A percentile compares a stretch with the other conserved stretches of the same genome.
Conservation (phyloP, 768 basidiomycete genomes). For the Cubamyces lactineus region DNA sequence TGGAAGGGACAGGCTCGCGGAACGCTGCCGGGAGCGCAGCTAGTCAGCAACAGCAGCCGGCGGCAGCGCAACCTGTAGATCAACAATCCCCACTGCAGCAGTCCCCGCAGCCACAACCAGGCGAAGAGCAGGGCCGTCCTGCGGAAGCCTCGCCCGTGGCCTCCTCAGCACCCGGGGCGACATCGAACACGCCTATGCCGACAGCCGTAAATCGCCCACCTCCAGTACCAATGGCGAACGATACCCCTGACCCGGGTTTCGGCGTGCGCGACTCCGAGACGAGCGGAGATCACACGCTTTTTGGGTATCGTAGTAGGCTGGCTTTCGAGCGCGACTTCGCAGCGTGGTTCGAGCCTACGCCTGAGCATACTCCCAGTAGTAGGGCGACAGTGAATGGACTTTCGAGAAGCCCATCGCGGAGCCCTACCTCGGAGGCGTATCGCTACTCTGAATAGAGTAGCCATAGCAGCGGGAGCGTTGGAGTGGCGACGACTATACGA, state of each 20-base stretch:
- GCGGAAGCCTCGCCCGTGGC: slow-evolving; percentile 28
- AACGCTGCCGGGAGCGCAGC: too few species aligned
- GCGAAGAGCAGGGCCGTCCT: slow-evolving; percentile 12
- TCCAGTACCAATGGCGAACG: slow-evolving; percentile 25
- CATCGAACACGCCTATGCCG: slow-evolving; percentile 39
- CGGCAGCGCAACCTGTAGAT: slow-evolving; percentile 4
- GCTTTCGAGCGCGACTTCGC: slow-evolving; percentile 78
- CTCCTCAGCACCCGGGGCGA: slow-evolving; percentile 37
- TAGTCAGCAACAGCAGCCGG: too few species aligned
- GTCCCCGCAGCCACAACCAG: slow-evolving; percentile 12
- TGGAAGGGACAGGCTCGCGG: too few species aligned
- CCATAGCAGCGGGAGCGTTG: too few species aligned
- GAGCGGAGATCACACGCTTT: slow-evolving; percentile 34
- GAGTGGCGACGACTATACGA: too few species aligned
- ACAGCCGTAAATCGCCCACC: slow-evolving; percentile 26
- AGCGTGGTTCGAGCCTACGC: slow-evolving; percentile 71
- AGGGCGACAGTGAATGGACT: too few species aligned
- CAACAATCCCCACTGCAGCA: neutral
- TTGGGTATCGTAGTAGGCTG: slow-evolving; percentile 36
- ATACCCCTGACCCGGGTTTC: slow-evolving; percentile 29
- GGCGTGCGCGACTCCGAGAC: slow-evolving; percentile 45
- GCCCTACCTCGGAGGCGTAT: too few species aligned
- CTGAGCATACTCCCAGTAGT: too few species aligned
- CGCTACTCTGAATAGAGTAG: too few species aligned
- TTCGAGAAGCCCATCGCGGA: too few species aligned